A percentile compares a stretch with the other conserved stretches of the same genome.
Conservation (phyloP, 2,329 filamentous ascomycete genomes). For the Pseudogymnoascus sp. region DNA sequence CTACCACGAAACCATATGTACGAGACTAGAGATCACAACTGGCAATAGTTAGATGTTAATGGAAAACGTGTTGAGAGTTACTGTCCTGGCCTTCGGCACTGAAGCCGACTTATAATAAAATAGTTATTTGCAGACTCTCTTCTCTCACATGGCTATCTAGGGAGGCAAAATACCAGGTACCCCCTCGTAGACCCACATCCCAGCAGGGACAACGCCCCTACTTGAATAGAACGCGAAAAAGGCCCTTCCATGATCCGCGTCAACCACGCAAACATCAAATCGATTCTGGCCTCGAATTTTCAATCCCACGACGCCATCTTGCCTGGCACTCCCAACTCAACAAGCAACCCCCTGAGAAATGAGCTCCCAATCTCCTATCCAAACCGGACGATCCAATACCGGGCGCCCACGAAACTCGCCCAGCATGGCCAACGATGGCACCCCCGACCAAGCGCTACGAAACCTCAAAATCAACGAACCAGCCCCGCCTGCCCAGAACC, state of each 20-base stretch:
- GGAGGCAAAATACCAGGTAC: background rate
- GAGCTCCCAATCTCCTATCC: background rate
- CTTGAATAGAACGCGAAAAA: background rate
- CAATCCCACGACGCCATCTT: background rate
- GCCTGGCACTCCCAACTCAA: background rate
- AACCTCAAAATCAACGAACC: conserved; percentile 1
- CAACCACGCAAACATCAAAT: background rate
- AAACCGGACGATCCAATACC: conserved; percentile 5
- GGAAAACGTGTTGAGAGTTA: background rate
- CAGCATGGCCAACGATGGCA: background rate
- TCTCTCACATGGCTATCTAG: background rate
- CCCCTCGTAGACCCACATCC: background rate
- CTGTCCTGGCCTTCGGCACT: background rate
- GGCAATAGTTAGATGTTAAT: background rate
- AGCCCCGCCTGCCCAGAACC: background rate
- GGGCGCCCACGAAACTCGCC: conserved; percentile 5
- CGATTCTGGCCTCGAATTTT: background rate
- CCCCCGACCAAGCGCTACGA: background rate
- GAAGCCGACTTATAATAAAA: background rate
- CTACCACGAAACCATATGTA: background rate
- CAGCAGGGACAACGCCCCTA: background rate
- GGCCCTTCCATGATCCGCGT: background rate
- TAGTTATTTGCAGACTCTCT: background rate
- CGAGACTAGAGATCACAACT: background rate
- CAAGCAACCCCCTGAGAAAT: background rate